A percentile compares a stretch with the other conserved stretches of the same genome.
phyloP scores from a whole-genome alignment of 192 early-diverging fungal genomes.

The Funneliformis mosseae region DNA sequence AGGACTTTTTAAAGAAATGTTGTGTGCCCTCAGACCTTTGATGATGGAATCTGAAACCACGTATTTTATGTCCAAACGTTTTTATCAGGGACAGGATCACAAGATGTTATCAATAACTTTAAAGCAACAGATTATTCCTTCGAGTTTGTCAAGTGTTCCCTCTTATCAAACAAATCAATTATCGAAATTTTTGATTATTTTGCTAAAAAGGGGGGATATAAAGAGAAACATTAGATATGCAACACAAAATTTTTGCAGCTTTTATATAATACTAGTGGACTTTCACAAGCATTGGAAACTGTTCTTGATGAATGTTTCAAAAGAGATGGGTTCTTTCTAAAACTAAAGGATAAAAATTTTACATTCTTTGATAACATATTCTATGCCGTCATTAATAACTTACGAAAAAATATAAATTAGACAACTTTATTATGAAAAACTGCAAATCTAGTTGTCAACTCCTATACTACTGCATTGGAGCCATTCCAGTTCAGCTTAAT shows the following conservation, averaged over 20 bases:
- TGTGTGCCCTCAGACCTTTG: not conserved
- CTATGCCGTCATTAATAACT: not conserved
- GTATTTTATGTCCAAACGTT: not conserved
- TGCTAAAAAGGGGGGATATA: not conserved
- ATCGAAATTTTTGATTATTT: not conserved
- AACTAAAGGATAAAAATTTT: not conserved
- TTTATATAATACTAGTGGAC: not conserved
- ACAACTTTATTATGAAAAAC: not conserved
- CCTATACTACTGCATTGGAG: no score
- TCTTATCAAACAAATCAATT: not conserved
- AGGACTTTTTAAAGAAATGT: not conserved
- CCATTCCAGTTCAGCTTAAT: no score
- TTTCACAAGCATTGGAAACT: not conserved
- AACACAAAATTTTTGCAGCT: not conserved
- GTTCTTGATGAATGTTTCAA: not conserved
- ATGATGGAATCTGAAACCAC: not conserved
- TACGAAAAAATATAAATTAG: not conserved
- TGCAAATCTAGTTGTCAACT: not conserved
- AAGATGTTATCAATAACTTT: not conserved
- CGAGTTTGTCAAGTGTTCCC: not conserved
- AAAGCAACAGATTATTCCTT: not conserved
- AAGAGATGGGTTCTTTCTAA: not conserved
- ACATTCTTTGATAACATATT: not conserved
- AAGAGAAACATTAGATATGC: not conserved
- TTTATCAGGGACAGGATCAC: not conserved